Evolutionary conservation across 495 filamentous ascomycete species (phyloP), one percentile per base, ranked within the genome.

Genomic region (Penicillium silybi): DNA sequence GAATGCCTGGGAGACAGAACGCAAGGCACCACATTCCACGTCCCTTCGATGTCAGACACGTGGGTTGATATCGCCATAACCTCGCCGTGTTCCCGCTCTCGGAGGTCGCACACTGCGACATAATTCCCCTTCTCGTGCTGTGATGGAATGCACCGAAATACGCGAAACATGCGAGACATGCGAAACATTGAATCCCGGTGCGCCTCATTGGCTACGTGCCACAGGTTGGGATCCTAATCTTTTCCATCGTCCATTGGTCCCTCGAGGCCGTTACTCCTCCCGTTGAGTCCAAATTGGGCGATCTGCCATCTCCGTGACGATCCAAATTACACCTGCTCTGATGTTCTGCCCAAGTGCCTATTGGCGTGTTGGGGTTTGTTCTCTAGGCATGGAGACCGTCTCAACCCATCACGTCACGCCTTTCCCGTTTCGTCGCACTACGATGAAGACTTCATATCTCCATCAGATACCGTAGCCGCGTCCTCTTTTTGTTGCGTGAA

Each of bases 271-370:
- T 43, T 11, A 19, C 13, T 25, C 8, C 18, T 43, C 41, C 19
- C 20, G n/a, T 43, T 19, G n/a, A 39, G 15, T 8, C 15, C 18
- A 25, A 34, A 23, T 41, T 41, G 18, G 26, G 26, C 38, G 51
- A 59, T 54, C 56, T 54, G 41, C 52, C 29, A 48, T 46, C 29
- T 20, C 15, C 6, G 23, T 40, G 57, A 59, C 52, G 57, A 59
- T 59, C 57, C 40, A 49, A 59, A 59, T 55, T 27, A 54, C 40
- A 50, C 40, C 23, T 26, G 20, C 25, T 23, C 38, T 6, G 29
- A 17, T 25, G 15, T 25, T 1, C 29, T 13, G 29, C 29, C 8
- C 11, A 29, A 9, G 26, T 32, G 10, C 10, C 29, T 11, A 32
- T 13, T 32, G 38, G n/a, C 10, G 25, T 42, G 23, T 41, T 45